Percentiles rank a stretch among this genome's conserved stretches.
phyloP scores from a whole-genome alignment of 2,329 filamentous ascomycete species.

The Chrysoporthe cubensis region DNA sequence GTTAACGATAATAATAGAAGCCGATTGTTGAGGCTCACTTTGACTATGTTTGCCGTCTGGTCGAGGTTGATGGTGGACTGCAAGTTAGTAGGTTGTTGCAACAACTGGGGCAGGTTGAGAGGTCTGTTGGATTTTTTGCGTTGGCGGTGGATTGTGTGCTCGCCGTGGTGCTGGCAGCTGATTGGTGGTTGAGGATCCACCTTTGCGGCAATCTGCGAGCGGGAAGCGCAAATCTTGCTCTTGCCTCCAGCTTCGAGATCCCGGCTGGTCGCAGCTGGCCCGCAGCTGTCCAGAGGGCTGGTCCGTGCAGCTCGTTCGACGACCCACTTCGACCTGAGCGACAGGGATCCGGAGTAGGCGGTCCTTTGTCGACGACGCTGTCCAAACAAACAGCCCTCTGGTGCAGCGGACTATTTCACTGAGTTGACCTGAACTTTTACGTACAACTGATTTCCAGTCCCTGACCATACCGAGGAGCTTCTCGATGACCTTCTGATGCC shows the following conservation, averaged over 20 bases:
- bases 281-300: neutral
- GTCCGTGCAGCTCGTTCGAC: neutral
- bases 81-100: conserved; percentile 15
- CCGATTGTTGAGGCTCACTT: conserved; percentile 28
- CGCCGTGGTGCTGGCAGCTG: conserved; percentile 17
- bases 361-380: neutral
- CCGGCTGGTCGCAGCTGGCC: conserved; percentile 9
- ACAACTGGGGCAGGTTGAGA: conserved; percentile 22
- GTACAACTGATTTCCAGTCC: neutral
- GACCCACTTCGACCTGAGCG: neutral
- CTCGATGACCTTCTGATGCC: neutral
- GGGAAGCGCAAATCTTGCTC: conserved; percentile 9
- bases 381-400: conserved; percentile 7
- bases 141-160: conserved; percentile 19
- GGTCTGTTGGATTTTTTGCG: conserved; percentile 21
- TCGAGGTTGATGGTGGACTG: conserved; percentile 32
- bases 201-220: conserved; percentile 22
- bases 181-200: conserved; percentile 21
- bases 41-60: conserved; percentile 37
- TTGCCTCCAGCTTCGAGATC: neutral
- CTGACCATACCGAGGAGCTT: no score
- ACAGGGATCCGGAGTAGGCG: neutral
- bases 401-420: conserved; percentile 8
- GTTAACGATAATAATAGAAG: neutral
- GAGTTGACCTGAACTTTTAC: neutral